Evolutionary conservation across 331 rosid genomes (phyloP).

Genomic region (Quercus phellos): DNA sequence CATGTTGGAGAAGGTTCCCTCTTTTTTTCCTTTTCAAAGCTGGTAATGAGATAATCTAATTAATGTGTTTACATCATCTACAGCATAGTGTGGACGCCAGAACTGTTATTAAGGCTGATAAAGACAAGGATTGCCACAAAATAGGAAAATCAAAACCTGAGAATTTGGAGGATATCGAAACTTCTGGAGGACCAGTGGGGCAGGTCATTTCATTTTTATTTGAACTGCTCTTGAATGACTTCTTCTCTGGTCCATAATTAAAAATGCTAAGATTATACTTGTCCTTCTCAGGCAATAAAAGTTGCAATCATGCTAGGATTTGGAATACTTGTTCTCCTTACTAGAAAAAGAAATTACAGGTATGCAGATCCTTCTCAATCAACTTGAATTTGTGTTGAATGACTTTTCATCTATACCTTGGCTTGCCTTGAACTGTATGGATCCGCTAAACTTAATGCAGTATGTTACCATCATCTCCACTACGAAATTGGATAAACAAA

Average conservation of each 20-base stretch:
- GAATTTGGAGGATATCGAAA: constrained; percentile 34
- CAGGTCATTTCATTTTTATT: constrained; percentile 41
- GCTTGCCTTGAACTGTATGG: background rate
- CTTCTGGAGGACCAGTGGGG: constrained; percentile 45
- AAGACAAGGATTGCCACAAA: constrained; percentile 18
- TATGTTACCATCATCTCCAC: background rate
- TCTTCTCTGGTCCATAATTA: background rate
- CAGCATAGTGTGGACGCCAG: constrained; percentile 36
- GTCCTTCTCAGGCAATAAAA: constrained; percentile 51
- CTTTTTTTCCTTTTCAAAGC: background rate
- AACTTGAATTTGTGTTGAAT: background rate
- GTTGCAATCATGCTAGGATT: constrained; percentile 75
- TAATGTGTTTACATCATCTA: constrained; percentile 2
- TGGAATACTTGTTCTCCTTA: constrained; percentile 71
- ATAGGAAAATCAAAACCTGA: constrained; percentile 23
- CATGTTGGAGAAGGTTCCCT: background rate
- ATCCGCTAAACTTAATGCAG: background rate
- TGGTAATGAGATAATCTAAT: constrained; percentile 9
- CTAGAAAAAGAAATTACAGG: constrained; percentile 65
- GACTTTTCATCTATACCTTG: background rate
- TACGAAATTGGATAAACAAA: background rate
- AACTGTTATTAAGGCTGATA: constrained; percentile 21
- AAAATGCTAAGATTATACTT: constrained; percentile 9
- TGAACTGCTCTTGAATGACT: background rate
- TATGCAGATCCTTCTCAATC: constrained; percentile 8